Conservation (phyloP, 208 protist genomes). For the Acanthamoeba sp. region DNA sequence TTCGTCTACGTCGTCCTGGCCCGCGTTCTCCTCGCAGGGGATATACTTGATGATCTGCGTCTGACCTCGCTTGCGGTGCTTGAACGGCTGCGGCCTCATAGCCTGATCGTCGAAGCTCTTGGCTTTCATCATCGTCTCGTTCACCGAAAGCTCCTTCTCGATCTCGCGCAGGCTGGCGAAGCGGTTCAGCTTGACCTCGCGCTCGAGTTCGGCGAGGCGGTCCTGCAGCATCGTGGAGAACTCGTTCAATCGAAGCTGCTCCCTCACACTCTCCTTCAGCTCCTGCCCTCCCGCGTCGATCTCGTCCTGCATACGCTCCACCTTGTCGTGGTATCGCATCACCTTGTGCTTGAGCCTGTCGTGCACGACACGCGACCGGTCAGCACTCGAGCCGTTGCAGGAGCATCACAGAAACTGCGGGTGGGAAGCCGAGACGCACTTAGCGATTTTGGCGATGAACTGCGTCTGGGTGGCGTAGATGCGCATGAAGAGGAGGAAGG, state of each 20-base stretch:
- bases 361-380: neutral
- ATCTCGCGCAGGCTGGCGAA: conserved; percentile 15
- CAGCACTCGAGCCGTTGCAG: neutral
- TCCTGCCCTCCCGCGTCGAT: conserved; percentile 39
- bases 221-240: conserved; percentile 50
- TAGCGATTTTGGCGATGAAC: neutral
- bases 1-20: neutral
- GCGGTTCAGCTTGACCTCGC: neutral
- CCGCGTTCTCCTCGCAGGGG: neutral
- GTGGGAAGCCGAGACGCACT: neutral
- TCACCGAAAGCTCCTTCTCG: neutral
- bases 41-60: conserved; percentile 49
- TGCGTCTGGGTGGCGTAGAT: neutral
- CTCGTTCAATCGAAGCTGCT: conserved; percentile 33
- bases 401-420: neutral
- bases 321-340: neutral
- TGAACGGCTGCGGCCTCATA: neutral
- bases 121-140: neutral
- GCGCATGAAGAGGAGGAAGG: conserved; percentile 43
- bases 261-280: conserved; percentile 34
- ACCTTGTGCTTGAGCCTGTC: conserved; percentile 7
- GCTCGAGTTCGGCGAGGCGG: conserved; percentile 18
- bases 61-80: neutral
- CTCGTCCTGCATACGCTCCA: conserved; percentile 51
- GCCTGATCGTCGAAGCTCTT: conserved; percentile 9